Conservation (phyloP, 1,139 yeast genomes). For the Candida labiduridarum region DNA sequence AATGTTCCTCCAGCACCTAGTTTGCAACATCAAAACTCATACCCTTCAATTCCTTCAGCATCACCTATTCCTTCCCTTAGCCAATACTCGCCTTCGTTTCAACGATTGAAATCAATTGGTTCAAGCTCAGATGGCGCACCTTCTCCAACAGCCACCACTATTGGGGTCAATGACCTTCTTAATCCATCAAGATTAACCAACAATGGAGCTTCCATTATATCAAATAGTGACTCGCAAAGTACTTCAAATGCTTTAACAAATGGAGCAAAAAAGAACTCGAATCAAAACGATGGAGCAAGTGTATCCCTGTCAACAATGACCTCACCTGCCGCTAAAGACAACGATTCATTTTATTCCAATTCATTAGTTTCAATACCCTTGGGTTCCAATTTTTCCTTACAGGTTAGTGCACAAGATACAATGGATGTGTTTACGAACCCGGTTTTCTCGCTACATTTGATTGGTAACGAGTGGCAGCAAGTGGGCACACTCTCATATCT, state of each 20-base stretch:
- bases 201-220: background rate
- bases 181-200: slow-evolving; percentile 1
- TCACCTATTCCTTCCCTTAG: slow-evolving; percentile 8
- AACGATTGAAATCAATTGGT: slow-evolving; percentile 8
- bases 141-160: slow-evolving; percentile 7
- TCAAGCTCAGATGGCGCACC: slow-evolving; percentile 5
- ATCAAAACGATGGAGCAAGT: background rate
- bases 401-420: slow-evolving; percentile 38
- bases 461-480: slow-evolving; percentile 43
- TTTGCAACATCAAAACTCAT: slow-evolving; percentile 1
- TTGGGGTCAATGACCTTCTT: background rate
- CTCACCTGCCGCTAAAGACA: slow-evolving; percentile 15
- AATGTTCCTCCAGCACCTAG: slow-evolving; percentile 2
- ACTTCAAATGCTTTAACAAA: background rate
- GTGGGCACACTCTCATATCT: slow-evolving; percentile 48
- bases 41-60: background rate
- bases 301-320: slow-evolving; percentile 1
- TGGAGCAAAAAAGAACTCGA: background rate
- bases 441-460: slow-evolving; percentile 37
- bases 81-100: slow-evolving; percentile 7
- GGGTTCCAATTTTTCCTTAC: slow-evolving; percentile 42
- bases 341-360: slow-evolving; percentile 16
- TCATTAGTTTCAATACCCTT: slow-evolving; percentile 32
- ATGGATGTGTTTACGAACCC: slow-evolving; percentile 41
- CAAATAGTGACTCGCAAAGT: background rate